A percentile compares a stretch with the other conserved stretches of the same genome.
phyloP scores from a whole-genome alignment of 2,329 filamentous ascomycete genomes.

The Alternaria ethzedia region DNA sequence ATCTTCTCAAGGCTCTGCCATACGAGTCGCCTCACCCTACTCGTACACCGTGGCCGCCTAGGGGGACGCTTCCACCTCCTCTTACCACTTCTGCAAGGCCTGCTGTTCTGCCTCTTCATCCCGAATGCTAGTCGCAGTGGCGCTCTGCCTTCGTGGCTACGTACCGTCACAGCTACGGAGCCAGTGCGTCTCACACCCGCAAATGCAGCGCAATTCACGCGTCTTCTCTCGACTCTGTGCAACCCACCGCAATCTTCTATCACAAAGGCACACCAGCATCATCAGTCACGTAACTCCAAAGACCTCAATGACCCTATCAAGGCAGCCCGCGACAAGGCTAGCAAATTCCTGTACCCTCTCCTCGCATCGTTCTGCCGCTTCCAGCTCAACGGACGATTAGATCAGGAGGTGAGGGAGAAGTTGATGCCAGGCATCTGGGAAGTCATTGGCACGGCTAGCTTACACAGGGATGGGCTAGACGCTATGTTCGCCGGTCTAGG shows the following conservation, averaged over 20 bases:
- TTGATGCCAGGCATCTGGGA: constrained; percentile 64
- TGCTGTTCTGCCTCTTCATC: constrained; percentile 63
- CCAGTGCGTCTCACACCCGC: constrained; percentile 42
- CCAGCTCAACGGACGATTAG: constrained; percentile 58
- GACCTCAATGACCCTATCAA: constrained; percentile 65
- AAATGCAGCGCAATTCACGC: constrained; percentile 59
- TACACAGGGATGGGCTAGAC: constrained; percentile 40
- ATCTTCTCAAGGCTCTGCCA: constrained; percentile 63
- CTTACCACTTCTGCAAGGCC: constrained; percentile 60
- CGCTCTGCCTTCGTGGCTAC: constrained; percentile 43
- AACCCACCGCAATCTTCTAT: constrained; percentile 66
- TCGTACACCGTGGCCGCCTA: constrained; percentile 64
- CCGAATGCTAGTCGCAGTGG: constrained; percentile 45
- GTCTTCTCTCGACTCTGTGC: constrained; percentile 65
- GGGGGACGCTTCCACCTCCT: constrained; percentile 67
- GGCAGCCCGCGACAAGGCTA: constrained; percentile 63
- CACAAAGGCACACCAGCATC: constrained; percentile 48
- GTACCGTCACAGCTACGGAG: constrained; percentile 9
- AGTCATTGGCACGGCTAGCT: constrained; percentile 37
- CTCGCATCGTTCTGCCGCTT: constrained; percentile 63
- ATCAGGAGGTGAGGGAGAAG: constrained; percentile 58
- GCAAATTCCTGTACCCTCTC: constrained; percentile 64
- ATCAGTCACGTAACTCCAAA: constrained; percentile 27
- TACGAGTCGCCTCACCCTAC: constrained; percentile 59
- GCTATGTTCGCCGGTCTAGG: constrained; percentile 49